phyloP scores from a whole-genome alignment of 768 basidiomycete species.

The Trametes maxima region DNA sequence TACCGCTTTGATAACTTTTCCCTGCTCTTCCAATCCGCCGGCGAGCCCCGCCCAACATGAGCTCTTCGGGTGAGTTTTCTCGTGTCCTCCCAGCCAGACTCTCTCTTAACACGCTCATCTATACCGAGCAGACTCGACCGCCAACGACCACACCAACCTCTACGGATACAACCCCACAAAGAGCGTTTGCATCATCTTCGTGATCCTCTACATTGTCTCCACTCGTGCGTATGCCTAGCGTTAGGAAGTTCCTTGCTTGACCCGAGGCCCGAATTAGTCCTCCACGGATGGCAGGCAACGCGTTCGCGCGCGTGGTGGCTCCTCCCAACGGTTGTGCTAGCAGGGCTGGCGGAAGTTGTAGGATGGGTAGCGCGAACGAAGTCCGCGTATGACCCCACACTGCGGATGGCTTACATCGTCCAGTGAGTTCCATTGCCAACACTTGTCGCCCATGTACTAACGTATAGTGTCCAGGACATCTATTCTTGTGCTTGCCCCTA shows the following conservation, averaged over 20 bases:
- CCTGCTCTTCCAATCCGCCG: background rate
- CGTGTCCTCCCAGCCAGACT: background rate
- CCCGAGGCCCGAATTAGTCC: background rate
- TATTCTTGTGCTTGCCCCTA: slow-evolving; percentile 39
- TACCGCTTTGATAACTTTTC: background rate
- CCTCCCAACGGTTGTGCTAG: slow-evolving; percentile 15
- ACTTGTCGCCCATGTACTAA: background rate
- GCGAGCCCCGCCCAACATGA: background rate
- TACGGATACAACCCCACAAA: slow-evolving; percentile 21
- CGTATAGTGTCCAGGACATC: slow-evolving; percentile 30
- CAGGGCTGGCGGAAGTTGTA: slow-evolving; percentile 17
- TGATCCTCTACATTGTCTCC: slow-evolving; percentile 11
- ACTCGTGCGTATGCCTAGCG: slow-evolving; percentile 5
- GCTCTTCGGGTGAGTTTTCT: background rate
- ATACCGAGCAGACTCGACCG: background rate
- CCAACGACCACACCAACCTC: background rate
- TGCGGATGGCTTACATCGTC: slow-evolving; percentile 15
- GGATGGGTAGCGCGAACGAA: slow-evolving; percentile 22
- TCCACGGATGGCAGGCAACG: slow-evolving; percentile 11
- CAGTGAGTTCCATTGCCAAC: slow-evolving; percentile 10
- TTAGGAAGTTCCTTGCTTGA: background rate
- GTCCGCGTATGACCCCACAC: slow-evolving; percentile 13
- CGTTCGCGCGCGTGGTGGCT: slow-evolving; percentile 22
- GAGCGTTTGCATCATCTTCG: slow-evolving; percentile 18
- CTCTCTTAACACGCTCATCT: too few relatives aligned